Conservation (phyloP, 2,329 filamentous ascomycete species). For the Colletotrichum australisinense region DNA sequence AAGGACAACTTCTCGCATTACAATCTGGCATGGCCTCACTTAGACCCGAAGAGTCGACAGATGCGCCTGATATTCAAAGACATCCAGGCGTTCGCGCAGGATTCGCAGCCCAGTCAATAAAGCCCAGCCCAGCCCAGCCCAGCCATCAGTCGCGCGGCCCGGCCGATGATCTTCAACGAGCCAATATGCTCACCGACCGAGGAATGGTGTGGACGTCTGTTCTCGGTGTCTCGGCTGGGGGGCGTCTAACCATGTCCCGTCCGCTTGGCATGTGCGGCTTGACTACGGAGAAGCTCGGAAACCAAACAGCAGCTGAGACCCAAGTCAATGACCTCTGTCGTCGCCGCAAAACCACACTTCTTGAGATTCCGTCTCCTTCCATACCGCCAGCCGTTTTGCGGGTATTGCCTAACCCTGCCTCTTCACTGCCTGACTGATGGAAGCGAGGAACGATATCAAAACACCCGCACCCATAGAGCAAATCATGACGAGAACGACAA, state of each 20-base stretch:
- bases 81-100: conserved; percentile 11
- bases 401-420: not conserved
- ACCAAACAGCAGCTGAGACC: conserved; percentile 1
- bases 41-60: not conserved
- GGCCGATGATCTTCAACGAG: conserved; percentile 23
- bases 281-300: conserved; percentile 11
- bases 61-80: conserved; percentile 4
- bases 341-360: not conserved
- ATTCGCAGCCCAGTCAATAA: not conserved
- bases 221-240: conserved; percentile 33
- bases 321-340: conserved; percentile 1
- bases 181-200: conserved; percentile 27
- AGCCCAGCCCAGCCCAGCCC: not conserved
- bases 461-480: not conserved
- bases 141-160: conserved; percentile 9
- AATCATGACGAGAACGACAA: not conserved
- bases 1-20: not conserved
- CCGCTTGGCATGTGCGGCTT: conserved; percentile 25
- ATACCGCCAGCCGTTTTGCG: not conserved
- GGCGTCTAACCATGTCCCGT: conserved; percentile 23
- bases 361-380: not conserved
- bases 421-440: not conserved
- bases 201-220: conserved; percentile 31
- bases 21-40: not conserved
- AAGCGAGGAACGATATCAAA: not conserved